A percentile compares a stretch with the other conserved stretches of the same genome.
Evolutionary conservation across 768 basidiomycete species (phyloP).

Genomic region (Erythrobasidium yunnanense): DNA sequence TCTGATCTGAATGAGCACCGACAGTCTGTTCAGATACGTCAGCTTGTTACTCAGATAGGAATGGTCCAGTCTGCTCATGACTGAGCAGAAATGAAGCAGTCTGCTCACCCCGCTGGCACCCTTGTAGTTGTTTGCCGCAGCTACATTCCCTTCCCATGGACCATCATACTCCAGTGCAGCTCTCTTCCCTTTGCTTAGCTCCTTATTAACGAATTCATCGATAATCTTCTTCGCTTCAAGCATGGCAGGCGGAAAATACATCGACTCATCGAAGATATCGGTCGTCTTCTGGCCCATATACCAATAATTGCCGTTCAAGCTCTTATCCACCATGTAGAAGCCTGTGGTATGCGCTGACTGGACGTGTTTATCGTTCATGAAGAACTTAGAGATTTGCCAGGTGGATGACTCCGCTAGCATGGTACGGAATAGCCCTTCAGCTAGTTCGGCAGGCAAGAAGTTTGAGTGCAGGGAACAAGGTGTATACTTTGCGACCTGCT

Average conservation of each 20-base stretch:
- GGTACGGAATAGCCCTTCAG: conserved; percentile 26
- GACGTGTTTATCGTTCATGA: conserved; percentile 33
- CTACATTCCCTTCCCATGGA: conserved; percentile 35
- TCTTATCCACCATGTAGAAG: conserved; percentile 30
- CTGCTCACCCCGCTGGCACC: conserved; percentile 28
- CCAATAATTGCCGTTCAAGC: conserved; percentile 28
- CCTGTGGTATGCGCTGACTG: conserved; percentile 32
- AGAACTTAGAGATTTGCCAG: conserved; percentile 32
- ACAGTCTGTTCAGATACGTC: conserved; percentile 24
- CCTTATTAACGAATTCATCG: conserved; percentile 28
- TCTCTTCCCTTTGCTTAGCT: conserved; percentile 12
- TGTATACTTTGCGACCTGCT: conserved; percentile 30
- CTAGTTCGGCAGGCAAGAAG: conserved; percentile 30
- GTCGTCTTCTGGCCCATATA: conserved; percentile 31
- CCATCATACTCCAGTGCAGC: conserved; percentile 32
- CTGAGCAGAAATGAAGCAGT: neutral
- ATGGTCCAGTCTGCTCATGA: neutral
- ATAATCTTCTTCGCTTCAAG: conserved; percentile 31
- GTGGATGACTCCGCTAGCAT: conserved; percentile 30
- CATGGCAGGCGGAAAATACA: conserved; percentile 28
- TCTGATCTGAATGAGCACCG: conserved; percentile 35
- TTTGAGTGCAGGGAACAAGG: conserved; percentile 33
- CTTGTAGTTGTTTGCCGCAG: conserved; percentile 36
- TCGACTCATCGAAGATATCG: neutral
- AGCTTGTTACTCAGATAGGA: neutral